Conservation (phyloP, 148 eudicot species). For the Camellia lanceoleosa region DNA sequence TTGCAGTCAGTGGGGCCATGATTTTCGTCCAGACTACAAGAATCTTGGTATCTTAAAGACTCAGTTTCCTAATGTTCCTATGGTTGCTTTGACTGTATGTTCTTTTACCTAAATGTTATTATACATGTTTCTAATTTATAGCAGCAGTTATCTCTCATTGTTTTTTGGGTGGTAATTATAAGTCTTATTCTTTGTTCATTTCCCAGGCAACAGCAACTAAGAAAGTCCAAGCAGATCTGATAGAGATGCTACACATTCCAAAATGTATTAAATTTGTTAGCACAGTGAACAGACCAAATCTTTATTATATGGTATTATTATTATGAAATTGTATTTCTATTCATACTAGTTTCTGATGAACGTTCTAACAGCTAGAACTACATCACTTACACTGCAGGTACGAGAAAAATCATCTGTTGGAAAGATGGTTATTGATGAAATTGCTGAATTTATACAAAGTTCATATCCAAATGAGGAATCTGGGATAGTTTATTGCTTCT, state of each 20-base stretch:
- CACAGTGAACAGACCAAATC: slow-evolving; percentile 95
- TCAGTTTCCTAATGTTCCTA: slow-evolving; percentile 87
- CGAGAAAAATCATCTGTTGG: slow-evolving; percentile 89
- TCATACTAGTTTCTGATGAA: slow-evolving; percentile 6
- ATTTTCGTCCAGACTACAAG: slow-evolving; percentile 99
- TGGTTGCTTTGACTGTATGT: slow-evolving; percentile 92
- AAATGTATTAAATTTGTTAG: slow-evolving; percentile 89
- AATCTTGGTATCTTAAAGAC: slow-evolving; percentile 97
- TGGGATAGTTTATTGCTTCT: slow-evolving; percentile 95
- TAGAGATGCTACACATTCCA: slow-evolving; percentile 86
- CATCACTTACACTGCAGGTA: slow-evolving; percentile 48
- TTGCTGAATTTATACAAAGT: slow-evolving; percentile 70
- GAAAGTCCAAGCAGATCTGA: slow-evolving; percentile 92
- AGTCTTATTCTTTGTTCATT: slow-evolving; percentile 17
- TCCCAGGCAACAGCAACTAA: slow-evolving; percentile 93
- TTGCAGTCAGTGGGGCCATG: slow-evolving; percentile 99
- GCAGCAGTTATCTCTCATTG: slow-evolving; percentile 4
- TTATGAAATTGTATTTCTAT: neutral
- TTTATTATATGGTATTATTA: slow-evolving; percentile 73
- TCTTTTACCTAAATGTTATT: neutral
- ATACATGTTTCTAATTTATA: neutral
- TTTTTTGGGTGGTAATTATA: neutral
- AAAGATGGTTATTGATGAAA: slow-evolving; percentile 76
- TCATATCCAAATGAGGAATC: slow-evolving; percentile 93
- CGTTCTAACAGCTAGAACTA: slow-evolving; percentile 9